Evolutionary conservation across 768 basidiomycete genomes (phyloP).

Genomic region (Pisolithus microcarpus): DNA sequence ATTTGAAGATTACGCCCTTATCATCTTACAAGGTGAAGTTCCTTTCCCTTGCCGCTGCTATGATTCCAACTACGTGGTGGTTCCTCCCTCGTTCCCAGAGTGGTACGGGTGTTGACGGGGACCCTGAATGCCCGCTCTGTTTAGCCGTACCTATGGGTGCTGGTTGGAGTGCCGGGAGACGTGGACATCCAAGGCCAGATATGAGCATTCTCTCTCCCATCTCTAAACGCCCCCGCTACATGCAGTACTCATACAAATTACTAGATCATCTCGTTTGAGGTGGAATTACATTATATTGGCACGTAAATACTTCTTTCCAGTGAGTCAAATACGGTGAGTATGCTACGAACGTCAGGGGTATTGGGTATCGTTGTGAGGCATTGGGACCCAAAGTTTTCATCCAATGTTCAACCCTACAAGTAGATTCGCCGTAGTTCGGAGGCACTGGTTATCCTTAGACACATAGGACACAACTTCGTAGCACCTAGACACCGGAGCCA

Average conservation of each 20-base stretch:
- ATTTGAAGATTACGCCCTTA: background rate
- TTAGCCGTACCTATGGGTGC: conserved; percentile 39
- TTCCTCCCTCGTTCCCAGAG: conserved; percentile 21
- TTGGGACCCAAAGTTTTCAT: background rate
- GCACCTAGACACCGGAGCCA: conserved; percentile 81
- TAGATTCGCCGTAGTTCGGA: conserved; percentile 72
- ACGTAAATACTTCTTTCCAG: background rate
- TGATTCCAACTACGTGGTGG: conserved; percentile 71
- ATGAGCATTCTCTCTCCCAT: conserved; percentile 43
- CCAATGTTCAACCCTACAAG: conserved; percentile 32
- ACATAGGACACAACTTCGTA: conserved; percentile 79
- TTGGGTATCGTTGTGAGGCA: too few species aligned
- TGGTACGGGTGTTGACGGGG: conserved; percentile 1
- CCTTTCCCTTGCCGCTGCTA: conserved; percentile 6
- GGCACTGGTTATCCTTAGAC: conserved; percentile 77
- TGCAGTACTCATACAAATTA: conserved; percentile 2
- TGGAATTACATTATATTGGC: background rate
- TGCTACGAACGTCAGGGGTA: too few species aligned
- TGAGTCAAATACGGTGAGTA: too few species aligned
- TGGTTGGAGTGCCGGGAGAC: conserved; percentile 44
- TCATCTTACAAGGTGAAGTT: conserved; percentile 16
- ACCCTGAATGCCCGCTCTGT: conserved; percentile 26
- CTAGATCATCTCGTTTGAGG: background rate
- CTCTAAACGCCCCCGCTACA: background rate
- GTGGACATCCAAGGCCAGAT: conserved; percentile 85